Evolutionary conservation across 352 stramenopile genomes (phyloP), one percentile per base, ranked within the genome.

Genomic region (Pythium rishiriense): DNA sequence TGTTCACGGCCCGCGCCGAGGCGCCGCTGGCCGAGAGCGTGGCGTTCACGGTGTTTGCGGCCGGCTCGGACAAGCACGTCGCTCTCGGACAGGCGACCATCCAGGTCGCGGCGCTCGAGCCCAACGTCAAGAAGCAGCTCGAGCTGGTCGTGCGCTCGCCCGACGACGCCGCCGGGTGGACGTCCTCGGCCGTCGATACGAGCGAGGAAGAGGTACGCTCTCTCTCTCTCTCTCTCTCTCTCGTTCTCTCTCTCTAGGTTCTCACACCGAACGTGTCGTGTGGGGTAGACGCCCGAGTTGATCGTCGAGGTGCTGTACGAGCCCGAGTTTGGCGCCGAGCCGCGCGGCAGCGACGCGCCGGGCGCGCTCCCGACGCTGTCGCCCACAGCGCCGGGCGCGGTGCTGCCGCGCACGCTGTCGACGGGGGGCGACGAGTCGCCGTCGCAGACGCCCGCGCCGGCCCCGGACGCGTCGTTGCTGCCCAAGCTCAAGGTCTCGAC

Each of bases 41-140:
- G 1, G 31, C 19, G 25, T 85, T 91, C 64, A 77, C 78, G 48
- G 68, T 91, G 28, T 84, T 79, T n/a, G 74, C 70, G 31, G 64
- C 82, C 39, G 84, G 75, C 4, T 59, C 74, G 21, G 78, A 79
- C 10, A 6, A 15, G 17, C 54, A 35, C 26, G 42, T 61, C 39
- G 57, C 79, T 5, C 56, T 90, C 17, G 80, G 83, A 24, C 71
- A 75, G 22, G 62, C 68, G 9, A n/a, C 31, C 19, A 51, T 91
- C 35, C 39, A 58, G 24, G 68, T 89, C 33, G 58, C 70, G 2
- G 51, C 46, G 19, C 48, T 91, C 4, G 54, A 70, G n/a, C 63
- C 73, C 0, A 70, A 87, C 41, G 66, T 53, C 12, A 24, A 47
- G 50, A 64, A 69, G 45, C 49, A 61, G 39, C 31, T 64, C 51